Evolutionary conservation across 1,284 basidiomycete species (phyloP), one percentile per base, ranked within the genome.

Genomic region (Phaffia rhodozyma): DNA sequence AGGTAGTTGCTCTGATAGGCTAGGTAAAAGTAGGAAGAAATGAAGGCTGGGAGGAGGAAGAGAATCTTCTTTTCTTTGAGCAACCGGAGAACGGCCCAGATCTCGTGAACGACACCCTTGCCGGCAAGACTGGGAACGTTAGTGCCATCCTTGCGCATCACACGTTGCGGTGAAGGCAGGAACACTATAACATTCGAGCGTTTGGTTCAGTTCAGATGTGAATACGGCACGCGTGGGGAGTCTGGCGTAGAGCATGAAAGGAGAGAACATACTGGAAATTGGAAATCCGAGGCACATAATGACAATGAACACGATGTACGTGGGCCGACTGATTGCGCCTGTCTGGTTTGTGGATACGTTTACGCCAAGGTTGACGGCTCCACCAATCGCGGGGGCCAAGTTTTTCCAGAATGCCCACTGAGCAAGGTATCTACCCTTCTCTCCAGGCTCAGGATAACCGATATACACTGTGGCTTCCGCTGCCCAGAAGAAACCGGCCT

Each of bases 401-500:
- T 70, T 69, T 50, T 72, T 71, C 65, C 70, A 70, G 29, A 69
- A 67, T 32, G 69, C 66, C 73, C 73, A 74, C 32, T 70, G 63
- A 20, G 71, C 72, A 23, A 74, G 66, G 66, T 70, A 73, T 47
- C 68, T 66, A 21, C 71, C 72, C 57, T 68, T 62, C 48, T 71
- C 67, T 55, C 66, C 67, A 3, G 70, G 68, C 38, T 65, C 66
- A 27, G 72, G 71, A 65, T 72, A 73, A 0, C 69, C 68, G 34
- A 71, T 71, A 53, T 70, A 70, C 34, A 74, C 68, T 1, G 72
- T 69, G 20, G 69, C 68, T 57, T 71, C 71, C 38, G 64, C 62
- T 1, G 69, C 66, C 72, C 72, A 73, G 68, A 73, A 73, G 66
- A 72, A 70, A 4, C 71, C 72, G 5, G 72, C 71, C 6, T 43